Evolutionary conservation across 2,329 filamentous ascomycete species (phyloP), one percentile per base, ranked within the genome.

Genomic region (Pyrenophora teres): DNA sequence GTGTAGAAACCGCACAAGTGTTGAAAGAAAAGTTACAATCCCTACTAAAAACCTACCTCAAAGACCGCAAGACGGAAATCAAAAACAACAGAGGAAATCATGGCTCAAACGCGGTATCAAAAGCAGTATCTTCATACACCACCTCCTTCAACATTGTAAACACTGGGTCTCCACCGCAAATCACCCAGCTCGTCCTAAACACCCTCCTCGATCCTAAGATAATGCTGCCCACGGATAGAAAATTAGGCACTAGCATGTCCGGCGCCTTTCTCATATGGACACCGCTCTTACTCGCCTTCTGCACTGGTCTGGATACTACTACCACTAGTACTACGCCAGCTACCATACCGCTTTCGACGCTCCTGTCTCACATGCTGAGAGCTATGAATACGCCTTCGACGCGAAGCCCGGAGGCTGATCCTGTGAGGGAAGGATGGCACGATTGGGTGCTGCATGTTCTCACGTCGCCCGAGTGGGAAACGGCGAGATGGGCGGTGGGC

Each of bases 361-460:
- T 72, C 13, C 62, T 82, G 18, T 62, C 75, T 27, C 64, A 68
- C 25, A 65, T 82, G 59, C 65, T 74, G 5, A 52, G 69, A 18
- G 52, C 57, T 9, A 62, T 81, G 47, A 69, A 70, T 60, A 25
- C 47, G 43, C 3, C 16, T 10, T 15, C 49, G 3, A 10, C 30
- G 25, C 3, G 33, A 27, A 6, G 46, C 18, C 36, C 54, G 0
- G 60, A 68, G 23, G 39, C 56, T 21, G 65, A 76, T 53, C 63
- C 73, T 0, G 57, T 64, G 6, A 65, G 65, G 31, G 78, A 83
- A 65, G 78, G 73, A 2, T 46, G 79, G 27, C 78, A 73, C 54
- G 65, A 75, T 30, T 84, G 82, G 82, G 59, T 81, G 21, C 58
- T 75, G 7, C 79, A 82, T 59, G 69, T 83, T 8, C 58, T 81